Evolutionary conservation across 495 filamentous ascomycete genomes (phyloP).

Genomic region (Daldinia grandis): DNA sequence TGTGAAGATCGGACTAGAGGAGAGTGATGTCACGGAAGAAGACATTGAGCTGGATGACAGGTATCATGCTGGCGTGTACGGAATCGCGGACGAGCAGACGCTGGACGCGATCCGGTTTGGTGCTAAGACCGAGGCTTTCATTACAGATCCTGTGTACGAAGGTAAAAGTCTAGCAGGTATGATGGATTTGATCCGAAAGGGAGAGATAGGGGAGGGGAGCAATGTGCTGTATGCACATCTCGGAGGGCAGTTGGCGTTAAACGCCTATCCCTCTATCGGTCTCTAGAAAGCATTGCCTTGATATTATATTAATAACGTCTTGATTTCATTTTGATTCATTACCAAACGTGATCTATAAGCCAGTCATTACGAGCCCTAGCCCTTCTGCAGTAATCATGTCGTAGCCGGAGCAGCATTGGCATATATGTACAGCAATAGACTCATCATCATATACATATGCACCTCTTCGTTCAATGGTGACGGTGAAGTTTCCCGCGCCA

Average conservation of each 20-base stretch:
- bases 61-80: constrained; percentile 69
- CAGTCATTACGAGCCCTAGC: constrained; percentile 1
- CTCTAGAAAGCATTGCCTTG: not conserved
- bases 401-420: not conserved
- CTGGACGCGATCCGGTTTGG: constrained; percentile 69
- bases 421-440: constrained; percentile 10
- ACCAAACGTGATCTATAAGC: constrained; percentile 8
- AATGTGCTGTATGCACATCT: constrained; percentile 72
- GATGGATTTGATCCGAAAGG: constrained; percentile 67
- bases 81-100: constrained; percentile 64
- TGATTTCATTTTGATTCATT: constrained; percentile 16
- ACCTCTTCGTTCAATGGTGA: not conserved
- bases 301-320: constrained; percentile 7
- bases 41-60: constrained; percentile 68
- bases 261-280: constrained; percentile 57
- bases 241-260: constrained; percentile 69
- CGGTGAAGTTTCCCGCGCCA: not conserved
- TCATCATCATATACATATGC: constrained; percentile 17
- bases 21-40: constrained; percentile 61
- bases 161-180: constrained; percentile 73
- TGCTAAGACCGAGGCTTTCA: constrained; percentile 68
- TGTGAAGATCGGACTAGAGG: constrained; percentile 62
- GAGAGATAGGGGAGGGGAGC: constrained; percentile 59
- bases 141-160: constrained; percentile 74
- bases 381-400: constrained; percentile 1